These are phyloP conservation scores for Globisporangium acanthophoron DNA, from an alignment of 352 stramenopile genomes.

Conservation along the genomic window DNA sequence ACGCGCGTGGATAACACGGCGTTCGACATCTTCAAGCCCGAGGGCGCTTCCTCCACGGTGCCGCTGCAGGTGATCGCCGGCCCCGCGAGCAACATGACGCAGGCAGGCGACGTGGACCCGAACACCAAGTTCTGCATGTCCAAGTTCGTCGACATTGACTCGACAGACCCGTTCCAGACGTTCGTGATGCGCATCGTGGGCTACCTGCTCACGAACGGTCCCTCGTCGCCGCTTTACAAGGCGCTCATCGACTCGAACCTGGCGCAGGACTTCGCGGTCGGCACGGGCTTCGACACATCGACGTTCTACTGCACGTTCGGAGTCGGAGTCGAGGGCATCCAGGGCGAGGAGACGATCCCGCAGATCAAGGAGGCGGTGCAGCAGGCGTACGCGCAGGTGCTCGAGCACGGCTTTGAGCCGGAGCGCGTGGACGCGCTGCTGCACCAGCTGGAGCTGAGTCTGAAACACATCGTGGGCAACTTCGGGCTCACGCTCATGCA, in stretches of 20 bases:
- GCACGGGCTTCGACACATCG: slow-evolving; percentile 76
- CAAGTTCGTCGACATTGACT: slow-evolving; percentile 62
- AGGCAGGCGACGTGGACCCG: slow-evolving; percentile 33
- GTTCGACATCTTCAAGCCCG: slow-evolving; percentile 35
- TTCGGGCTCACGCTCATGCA: slow-evolving; percentile 81
- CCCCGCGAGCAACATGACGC: slow-evolving; percentile 57
- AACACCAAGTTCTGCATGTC: slow-evolving; percentile 78
- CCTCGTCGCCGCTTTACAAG: slow-evolving; percentile 79
- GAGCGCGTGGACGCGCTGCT: slow-evolving; percentile 67
- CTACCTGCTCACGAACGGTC: slow-evolving; percentile 74
- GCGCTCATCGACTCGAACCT: slow-evolving; percentile 72
- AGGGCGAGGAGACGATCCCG: slow-evolving; percentile 40
- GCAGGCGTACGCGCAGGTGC: slow-evolving; percentile 43
- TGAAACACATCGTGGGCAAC: slow-evolving; percentile 82
- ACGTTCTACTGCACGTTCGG: slow-evolving; percentile 75
- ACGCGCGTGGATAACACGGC: slow-evolving; percentile 39
- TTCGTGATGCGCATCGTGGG: slow-evolving; percentile 77
- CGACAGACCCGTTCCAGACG: slow-evolving; percentile 67
- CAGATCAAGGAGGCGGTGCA: slow-evolving; percentile 55
- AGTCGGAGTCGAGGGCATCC: slow-evolving; percentile 71
- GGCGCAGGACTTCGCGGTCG: slow-evolving; percentile 70
- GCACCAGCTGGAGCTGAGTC: slow-evolving; percentile 75
- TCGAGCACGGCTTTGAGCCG: slow-evolving; percentile 65
- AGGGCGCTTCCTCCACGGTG: slow-evolving; percentile 1
- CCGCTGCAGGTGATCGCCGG: slow-evolving; percentile 43